These are phyloP conservation scores for Pseudoneurospora amorphoporcata DNA, from an alignment of 495 filamentous ascomycete species.

Conservation along the genomic window DNA sequence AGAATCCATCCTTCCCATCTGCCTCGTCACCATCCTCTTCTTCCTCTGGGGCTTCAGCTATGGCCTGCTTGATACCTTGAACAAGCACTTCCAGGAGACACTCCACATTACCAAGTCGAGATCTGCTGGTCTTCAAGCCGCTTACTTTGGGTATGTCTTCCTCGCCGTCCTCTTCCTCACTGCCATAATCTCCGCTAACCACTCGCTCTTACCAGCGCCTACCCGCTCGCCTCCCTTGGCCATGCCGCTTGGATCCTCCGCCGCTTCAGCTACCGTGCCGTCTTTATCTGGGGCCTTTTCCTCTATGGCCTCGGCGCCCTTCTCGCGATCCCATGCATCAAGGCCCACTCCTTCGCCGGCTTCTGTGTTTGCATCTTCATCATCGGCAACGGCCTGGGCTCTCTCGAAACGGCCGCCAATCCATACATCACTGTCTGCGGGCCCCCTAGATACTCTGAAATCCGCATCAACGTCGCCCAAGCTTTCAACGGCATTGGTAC, in stretches of 20 bases:
- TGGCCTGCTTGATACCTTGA: conserved; percentile 49
- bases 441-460: conserved; percentile 55
- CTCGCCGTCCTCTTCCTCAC: not conserved
- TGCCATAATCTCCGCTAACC: not conserved
- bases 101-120: conserved; percentile 32
- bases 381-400: conserved; percentile 56
- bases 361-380: conserved; percentile 65
- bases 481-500: conserved; percentile 57
- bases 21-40: conserved; percentile 66
- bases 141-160: conserved; percentile 28
- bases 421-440: conserved; percentile 44
- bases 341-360: conserved; percentile 50
- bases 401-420: conserved; percentile 62
- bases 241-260: conserved; percentile 52
- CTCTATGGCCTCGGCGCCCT: conserved; percentile 37
- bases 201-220: conserved; percentile 27
- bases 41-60: conserved; percentile 86
- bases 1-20: conserved; percentile 37
- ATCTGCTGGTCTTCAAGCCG: conserved; percentile 25
- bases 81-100: conserved; percentile 24
- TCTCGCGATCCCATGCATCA: conserved; percentile 43
- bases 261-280: conserved; percentile 51
- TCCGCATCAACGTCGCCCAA: conserved; percentile 59
- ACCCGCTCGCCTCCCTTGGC: conserved; percentile 41
- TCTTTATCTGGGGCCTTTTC: conserved; percentile 40